These are phyloP conservation scores for Lathyrus sativus DNA, from an alignment of 306 rosid genomes.

Conservation along the genomic window DNA sequence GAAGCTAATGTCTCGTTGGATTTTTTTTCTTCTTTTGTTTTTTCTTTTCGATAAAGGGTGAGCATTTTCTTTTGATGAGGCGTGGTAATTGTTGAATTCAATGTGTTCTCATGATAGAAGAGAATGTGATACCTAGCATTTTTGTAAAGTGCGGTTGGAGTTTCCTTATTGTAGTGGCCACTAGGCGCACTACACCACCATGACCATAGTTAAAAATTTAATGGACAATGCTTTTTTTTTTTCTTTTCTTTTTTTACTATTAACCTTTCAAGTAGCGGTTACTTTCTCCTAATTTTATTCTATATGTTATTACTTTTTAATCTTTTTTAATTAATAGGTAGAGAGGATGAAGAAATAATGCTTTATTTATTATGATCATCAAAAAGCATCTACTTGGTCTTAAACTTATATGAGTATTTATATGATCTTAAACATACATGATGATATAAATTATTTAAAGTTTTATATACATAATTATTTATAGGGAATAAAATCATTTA, in stretches of 20 bases:
- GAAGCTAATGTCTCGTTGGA: constrained; percentile 19
- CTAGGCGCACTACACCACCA: neutral
- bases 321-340: neutral
- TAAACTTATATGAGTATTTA: neutral
- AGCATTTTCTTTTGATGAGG: constrained; percentile 9
- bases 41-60: neutral
- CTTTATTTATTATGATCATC: neutral
- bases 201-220: neutral
- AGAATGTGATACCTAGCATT: neutral
- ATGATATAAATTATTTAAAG: too few species aligned
- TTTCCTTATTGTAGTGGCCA: constrained; percentile 1
- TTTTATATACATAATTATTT: too few species aligned
- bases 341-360: neutral
- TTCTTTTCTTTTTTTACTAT: neutral
- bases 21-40: neutral
- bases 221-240: neutral
- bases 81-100: neutral
- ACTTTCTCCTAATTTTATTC: neutral
- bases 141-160: neutral
- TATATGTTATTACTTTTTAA: neutral
- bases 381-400: neutral
- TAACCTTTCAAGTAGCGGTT: neutral
- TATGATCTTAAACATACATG: neutral
- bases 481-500: too few species aligned
- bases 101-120: neutral